Evolutionary conservation across 345 rosid genomes (phyloP).

Genomic region (Sisymbrium irio): DNA sequence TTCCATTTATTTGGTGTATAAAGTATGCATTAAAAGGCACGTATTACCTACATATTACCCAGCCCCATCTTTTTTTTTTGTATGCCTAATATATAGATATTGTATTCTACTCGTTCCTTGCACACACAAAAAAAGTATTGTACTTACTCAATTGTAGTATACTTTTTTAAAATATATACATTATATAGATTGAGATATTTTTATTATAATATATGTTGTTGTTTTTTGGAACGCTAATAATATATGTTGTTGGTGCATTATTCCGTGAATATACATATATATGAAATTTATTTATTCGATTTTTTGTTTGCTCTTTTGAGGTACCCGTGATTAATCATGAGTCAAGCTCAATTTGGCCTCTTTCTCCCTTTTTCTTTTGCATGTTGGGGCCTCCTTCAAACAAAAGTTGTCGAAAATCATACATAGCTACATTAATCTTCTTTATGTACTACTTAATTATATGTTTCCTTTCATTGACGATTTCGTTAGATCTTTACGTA

Average conservation of each 20-base stretch:
- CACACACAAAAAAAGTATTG: too few species aligned
- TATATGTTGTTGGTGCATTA: neutral
- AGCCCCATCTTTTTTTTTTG: neutral
- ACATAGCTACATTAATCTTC: constrained; percentile 26
- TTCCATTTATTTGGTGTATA: too few species aligned
- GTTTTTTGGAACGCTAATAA: neutral
- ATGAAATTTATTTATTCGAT: neutral
- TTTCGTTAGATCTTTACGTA: constrained; percentile 2
- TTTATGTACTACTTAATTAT: constrained; percentile 13
- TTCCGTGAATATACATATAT: neutral
- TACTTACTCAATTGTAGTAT: neutral
- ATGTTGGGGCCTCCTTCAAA: constrained; percentile 33
- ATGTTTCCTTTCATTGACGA: neutral
- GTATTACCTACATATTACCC: neutral
- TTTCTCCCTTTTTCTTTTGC: constrained; percentile 33
- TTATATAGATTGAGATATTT: too few species aligned
- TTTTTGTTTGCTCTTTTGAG: constrained; percentile 27
- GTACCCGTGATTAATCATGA: constrained; percentile 43
- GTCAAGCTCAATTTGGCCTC: constrained; percentile 37
- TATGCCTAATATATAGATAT: neutral
- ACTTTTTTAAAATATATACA: too few species aligned
- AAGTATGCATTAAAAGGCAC: too few species aligned
- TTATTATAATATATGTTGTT: too few species aligned
- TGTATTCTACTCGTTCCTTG: too few species aligned
- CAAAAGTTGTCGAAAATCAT: constrained; percentile 35